These are phyloP conservation scores for Heritiera fomes DNA, from an alignment of 345 rosid genomes.

Conservation along the genomic window DNA sequence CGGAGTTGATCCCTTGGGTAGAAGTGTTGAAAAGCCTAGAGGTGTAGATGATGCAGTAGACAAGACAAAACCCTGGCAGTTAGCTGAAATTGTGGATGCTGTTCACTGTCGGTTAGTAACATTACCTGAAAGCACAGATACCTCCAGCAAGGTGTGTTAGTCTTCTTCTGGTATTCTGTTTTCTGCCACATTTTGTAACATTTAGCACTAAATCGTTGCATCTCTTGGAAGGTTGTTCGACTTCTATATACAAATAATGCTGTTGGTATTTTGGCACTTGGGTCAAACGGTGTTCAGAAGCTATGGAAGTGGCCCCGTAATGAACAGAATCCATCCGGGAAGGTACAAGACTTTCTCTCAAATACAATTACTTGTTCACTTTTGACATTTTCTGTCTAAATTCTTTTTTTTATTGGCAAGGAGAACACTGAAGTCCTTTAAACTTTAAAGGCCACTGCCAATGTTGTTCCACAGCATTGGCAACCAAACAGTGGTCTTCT, in stretches of 20 bases:
- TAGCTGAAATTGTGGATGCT: conserved; percentile 69
- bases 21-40: conserved; percentile 84
- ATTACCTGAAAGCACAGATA: conserved; percentile 69
- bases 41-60: conserved; percentile 62
- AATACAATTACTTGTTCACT: background rate
- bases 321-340: conserved; percentile 82
- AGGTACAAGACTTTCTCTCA: conserved; percentile 40
- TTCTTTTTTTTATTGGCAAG: background rate
- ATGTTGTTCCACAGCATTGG: conserved; percentile 79
- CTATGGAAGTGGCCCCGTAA: conserved; percentile 84
- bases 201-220: conserved; percentile 15
- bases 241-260: conserved; percentile 88
- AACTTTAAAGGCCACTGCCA: conserved; percentile 66
- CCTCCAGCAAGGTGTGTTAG: conserved; percentile 74
- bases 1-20: conserved; percentile 76
- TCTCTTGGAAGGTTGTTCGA: conserved; percentile 63
- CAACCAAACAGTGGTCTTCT: conserved; percentile 92
- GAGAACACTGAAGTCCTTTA: background rate
- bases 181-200: background rate
- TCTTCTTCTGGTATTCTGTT: background rate
- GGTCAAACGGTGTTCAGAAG: conserved; percentile 44
- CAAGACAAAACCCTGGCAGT: conserved; percentile 78
- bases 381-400: background rate
- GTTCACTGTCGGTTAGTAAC: conserved; percentile 68
- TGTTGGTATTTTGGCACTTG: conserved; percentile 78